Evolutionary conservation across 331 rosid genomes (phyloP), one percentile per base, ranked within the genome.

Genomic region (Telfairia occidentalis): DNA sequence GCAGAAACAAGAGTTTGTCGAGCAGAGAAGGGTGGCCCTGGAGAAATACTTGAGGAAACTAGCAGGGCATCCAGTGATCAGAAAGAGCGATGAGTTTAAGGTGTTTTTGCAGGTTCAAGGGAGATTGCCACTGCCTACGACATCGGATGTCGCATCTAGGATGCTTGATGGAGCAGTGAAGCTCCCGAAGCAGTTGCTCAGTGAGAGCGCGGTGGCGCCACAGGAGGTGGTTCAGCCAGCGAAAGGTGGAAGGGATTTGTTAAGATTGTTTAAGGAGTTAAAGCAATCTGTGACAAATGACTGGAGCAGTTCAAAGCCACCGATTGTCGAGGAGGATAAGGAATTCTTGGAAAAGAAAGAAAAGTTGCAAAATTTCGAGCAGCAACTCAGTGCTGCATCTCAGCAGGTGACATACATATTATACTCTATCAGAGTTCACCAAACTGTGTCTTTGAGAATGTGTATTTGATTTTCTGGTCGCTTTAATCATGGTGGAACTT

Each of bases 1-100:
- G 99, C 99, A 95, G 80, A 95, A 92, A 78, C 97, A 95, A 78
- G 99, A 95, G 76, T 95, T 95, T 50, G 97, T 95, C 76, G 99
- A 95, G 90, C 99, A 92, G 85, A 87, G 99, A 75, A 82, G 97
- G 76, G 85, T 95, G 78, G 92, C 96, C 24, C 71, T 95, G 88
- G 97, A 95, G 84, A 95, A 90, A 77, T 95, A 95, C 82, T 78
- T 95, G 74, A 74, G 90, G 79, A 85, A 91, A 70, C 46, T 95
- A 38, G 96, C 92, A 4, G 89, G 76, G 1, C 99, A 95, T 69
- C 97, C 97, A 0, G 84, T 90, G 85, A 86, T 95, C 54, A 80
- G 28, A 75, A 90, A 87, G 84, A 92, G 99, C 73, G 97, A 95
- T 4, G 99, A 90, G 77, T 73, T 95, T 59, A 90, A 83, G 83